A percentile compares a stretch with the other conserved stretches of the same genome.
These are phyloP conservation scores for Fusarium albidum DNA, from an alignment of 2,329 filamentous ascomycete species.

Conservation along the genomic window DNA sequence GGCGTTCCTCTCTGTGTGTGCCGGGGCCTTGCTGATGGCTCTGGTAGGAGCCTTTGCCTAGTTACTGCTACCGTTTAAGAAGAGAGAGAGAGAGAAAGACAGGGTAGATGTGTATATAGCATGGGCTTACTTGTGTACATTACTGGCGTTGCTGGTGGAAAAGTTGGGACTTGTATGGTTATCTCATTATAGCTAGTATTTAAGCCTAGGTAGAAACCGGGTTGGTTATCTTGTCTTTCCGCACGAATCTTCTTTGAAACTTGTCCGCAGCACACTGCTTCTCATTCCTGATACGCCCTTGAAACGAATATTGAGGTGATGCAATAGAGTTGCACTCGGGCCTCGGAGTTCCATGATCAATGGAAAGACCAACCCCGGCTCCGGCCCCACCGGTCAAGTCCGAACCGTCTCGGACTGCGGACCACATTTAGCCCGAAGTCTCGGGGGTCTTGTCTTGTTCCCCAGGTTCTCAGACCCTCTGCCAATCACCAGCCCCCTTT, in stretches of 20 bases:
- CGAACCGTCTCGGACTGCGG: conserved; percentile 25
- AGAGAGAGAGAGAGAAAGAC: background rate
- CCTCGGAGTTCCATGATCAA: conserved; percentile 2
- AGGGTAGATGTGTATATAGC: conserved; percentile 28
- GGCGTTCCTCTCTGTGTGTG: conserved; percentile 70
- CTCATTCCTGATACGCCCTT: background rate
- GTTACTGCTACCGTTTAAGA: background rate
- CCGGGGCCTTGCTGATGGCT: conserved; percentile 74
- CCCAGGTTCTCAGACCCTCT: background rate
- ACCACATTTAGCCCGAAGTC: conserved; percentile 19
- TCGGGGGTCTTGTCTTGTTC: conserved; percentile 5
- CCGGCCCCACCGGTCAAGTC: conserved; percentile 29
- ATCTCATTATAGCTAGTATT: no score
- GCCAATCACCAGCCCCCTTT: conserved; percentile 25
- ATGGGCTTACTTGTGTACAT: conserved; percentile 13
- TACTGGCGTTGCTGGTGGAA: conserved; percentile 9
- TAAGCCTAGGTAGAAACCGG: background rate
- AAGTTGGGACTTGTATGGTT: background rate
- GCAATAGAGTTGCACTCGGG: no score
- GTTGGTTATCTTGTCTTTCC: background rate
- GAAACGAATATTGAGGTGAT: no score
- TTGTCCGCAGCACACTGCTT: background rate
- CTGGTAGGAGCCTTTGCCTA: conserved; percentile 76
- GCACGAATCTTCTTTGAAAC: background rate
- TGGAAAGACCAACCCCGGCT: conserved; percentile 4